Evolutionary conservation across 805 yeast genomes (phyloP), one percentile per base, ranked within the genome.

Genomic region (Metschnikowia sp.): DNA sequence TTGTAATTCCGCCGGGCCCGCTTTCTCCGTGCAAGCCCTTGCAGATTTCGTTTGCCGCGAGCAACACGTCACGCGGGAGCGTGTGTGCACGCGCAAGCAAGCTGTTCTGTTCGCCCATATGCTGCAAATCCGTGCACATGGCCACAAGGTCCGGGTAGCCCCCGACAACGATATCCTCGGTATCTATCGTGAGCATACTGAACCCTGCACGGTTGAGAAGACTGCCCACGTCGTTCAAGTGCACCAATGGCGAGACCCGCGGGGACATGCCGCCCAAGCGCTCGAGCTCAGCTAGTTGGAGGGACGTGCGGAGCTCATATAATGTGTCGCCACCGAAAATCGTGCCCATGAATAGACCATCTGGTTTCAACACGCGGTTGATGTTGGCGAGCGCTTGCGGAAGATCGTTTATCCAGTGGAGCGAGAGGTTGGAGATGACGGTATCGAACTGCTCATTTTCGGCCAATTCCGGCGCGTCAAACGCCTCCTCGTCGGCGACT

Each of bases 321-420:
- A 88, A 65, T 1, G 95, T 84, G 60, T 88, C 96, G 10, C 91
- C 92, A 18, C 92, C 94, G 54, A 86, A 78, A 76, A 88, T 77
- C 19, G 89, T 78, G 2, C 87, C 95, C 74, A 88, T 75, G 55
- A 88, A 86, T 59, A 90, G 71, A 2, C 96, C 92, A 63, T 88
- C 95, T 2, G 92, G 92, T 50, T 79, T 79, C 33, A 88, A 69
- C 26, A 86, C 74, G 5, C 66, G 59, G 59, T 82, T 79, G 54
- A 88, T 75, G 49, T 78, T 74, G 13, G 65, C 63, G 43, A 88
- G 73, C 2, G 81, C 78, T 1, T 74, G 70, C 0, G 96, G 96
- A n/a, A 88, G 73, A 56, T 88, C 91, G 58, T 88, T 88, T 49
- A 86, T 81, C 96, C 96, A 88, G 63, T 88, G 96, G 60, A 88